Conservation (phyloP, 768 basidiomycete species). For the Lactarius sp. region DNA sequence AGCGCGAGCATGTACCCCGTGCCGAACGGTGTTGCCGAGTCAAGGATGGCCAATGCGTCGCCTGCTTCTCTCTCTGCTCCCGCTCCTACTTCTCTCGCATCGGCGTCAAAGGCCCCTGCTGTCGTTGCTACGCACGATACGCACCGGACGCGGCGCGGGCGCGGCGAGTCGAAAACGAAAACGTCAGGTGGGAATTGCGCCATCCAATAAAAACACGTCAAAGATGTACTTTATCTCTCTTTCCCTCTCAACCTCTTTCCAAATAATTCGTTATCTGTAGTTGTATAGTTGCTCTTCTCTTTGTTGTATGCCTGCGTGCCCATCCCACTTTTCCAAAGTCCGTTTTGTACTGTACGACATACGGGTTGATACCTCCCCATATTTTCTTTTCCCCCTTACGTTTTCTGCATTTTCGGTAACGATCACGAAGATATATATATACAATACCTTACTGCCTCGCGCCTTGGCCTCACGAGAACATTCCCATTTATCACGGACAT, state of each 20-base stretch:
- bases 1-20: not conserved
- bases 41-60: not conserved
- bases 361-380: not conserved
- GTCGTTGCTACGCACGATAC: not conserved
- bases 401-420: not conserved
- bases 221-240: too few species aligned
- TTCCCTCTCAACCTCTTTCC: not conserved
- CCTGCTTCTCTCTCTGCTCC: not conserved
- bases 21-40: not conserved
- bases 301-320: too few species aligned
- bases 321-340: too few species aligned
- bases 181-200: constrained; percentile 6
- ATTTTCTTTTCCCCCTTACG: too few species aligned
- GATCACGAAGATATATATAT: not conserved
- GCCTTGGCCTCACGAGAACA: not conserved
- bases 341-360: too few species aligned
- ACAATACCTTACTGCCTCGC: not conserved
- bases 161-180: constrained; percentile 11
- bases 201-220: constrained; percentile 9
- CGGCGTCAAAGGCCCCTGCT: not conserved
- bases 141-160: constrained; percentile 13
- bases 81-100: not conserved
- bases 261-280: not conserved
- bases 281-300: not conserved
- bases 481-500: not conserved